Conservation (phyloP, 2,329 filamentous ascomycete species). For the Cercospora citrullina region DNA sequence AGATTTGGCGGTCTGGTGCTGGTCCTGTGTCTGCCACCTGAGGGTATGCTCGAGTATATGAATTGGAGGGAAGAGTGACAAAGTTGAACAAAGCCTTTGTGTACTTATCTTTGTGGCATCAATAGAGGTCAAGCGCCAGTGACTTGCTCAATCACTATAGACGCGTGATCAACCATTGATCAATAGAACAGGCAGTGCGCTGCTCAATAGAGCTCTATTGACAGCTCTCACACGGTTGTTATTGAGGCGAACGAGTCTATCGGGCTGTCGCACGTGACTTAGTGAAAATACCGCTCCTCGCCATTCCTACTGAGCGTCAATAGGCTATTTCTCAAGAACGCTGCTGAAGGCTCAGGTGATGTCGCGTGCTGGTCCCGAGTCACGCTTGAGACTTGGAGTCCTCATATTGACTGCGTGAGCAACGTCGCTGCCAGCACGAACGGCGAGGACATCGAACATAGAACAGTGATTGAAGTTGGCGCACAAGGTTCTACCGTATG, state of each 20-base stretch:
- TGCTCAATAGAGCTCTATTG: conserved; percentile 9
- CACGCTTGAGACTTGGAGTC: background rate
- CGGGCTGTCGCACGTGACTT: background rate
- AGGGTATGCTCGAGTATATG: background rate
- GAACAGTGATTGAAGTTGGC: background rate
- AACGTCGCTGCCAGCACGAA: background rate
- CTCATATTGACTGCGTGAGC: background rate
- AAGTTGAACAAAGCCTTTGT: background rate
- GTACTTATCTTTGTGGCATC: background rate
- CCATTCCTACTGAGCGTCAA: background rate
- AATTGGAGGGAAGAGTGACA: background rate
- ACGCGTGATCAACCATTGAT: background rate
- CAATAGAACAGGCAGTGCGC: background rate
- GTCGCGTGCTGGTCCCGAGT: background rate
- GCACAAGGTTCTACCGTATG: background rate
- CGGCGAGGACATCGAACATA: background rate
- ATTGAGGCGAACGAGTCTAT: background rate
- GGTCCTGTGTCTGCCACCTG: background rate
- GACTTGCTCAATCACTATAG: background rate
- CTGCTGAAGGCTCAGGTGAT: background rate
- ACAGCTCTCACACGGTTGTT: background rate
- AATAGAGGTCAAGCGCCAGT: background rate
- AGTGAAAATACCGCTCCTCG: background rate
- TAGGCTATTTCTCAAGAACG: background rate
- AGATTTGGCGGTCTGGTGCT: background rate